Evolutionary conservation across 1,284 basidiomycete species (phyloP), one percentile per base, ranked within the genome.

Genomic region (Ceratobasidium sp.): DNA sequence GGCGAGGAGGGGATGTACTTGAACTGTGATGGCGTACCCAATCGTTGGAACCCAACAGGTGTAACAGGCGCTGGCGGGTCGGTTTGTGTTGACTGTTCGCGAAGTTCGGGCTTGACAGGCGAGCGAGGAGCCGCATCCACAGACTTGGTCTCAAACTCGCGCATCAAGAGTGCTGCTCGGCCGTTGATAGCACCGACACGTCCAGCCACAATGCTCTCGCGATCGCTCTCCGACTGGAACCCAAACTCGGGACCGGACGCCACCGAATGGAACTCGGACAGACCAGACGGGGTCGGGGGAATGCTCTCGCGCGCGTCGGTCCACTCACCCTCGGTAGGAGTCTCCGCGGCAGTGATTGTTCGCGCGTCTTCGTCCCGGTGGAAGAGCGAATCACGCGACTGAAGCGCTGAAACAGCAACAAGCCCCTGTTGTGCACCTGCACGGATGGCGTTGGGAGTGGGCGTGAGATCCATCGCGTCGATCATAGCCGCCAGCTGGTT

Each of bases 231-330:
- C 9, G 60, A 62, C n/a, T 48, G 62, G 52, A 78, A 80, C 9
- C 80, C 81, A 43, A 80, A 80, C 36, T 76, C 77, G 1, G 76
- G 78, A 34, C 76, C 76, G 18, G 81, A 60, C 16, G 69, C 58
- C 69, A 60, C 58, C 9, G 69, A 80, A 34, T 79, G 78, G 77
- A 79, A 82, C 57, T 82, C 81, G 69, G 73, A 75, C 73, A 67
- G 74, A 39, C 74, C 75, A 18, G 77, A 77, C 12, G 39, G 76
- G 32, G 71, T 74, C 39, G 74, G 73, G 18, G 69, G 65, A 65
- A 91, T 85, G 73, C 90, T 93, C 79, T 91, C 89, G 64, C 88
- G 84, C 1, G 94, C 94, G 78, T 96, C 93, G 26, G 92, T 87
- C 78, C 92, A 97, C 74, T 92, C 91, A 34, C 79, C 79, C 26